Conservation (phyloP, 2,329 filamentous ascomycete genomes). For the Colletotrichum scovillei region DNA sequence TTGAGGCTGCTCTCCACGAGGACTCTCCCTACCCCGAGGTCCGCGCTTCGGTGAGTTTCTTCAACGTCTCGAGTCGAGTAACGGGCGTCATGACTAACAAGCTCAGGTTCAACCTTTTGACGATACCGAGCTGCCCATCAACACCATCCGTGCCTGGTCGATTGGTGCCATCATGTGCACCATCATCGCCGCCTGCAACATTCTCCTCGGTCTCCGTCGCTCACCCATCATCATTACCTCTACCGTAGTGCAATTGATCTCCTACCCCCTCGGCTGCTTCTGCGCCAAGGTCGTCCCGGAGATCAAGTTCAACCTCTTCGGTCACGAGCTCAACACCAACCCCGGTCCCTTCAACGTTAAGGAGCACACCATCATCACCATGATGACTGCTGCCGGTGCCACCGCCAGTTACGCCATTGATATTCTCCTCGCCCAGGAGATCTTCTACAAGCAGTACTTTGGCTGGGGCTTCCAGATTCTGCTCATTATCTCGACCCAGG, state of each 20-base stretch:
- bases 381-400: constrained; percentile 54
- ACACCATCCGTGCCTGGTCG: constrained; percentile 70
- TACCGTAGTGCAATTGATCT: constrained; percentile 65
- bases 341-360: constrained; percentile 58
- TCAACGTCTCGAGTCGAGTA: too few species aligned
- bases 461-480: constrained; percentile 66
- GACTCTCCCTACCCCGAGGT: constrained; percentile 68
- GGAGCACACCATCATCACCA: constrained; percentile 61
- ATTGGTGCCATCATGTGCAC: constrained; percentile 69
- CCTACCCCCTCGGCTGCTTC: constrained; percentile 57
- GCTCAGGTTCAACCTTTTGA: constrained; percentile 41
- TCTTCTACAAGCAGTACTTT: constrained; percentile 60
- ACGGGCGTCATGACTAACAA: constrained; percentile 26
- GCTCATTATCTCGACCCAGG: constrained; percentile 64
- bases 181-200: constrained; percentile 66
- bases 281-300: constrained; percentile 49
- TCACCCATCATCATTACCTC: constrained; percentile 63
- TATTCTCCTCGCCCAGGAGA: constrained; percentile 54
- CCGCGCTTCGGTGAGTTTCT: constrained; percentile 44
- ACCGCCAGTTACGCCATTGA: constrained; percentile 50
- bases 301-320: constrained; percentile 45
- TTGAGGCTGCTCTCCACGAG: constrained; percentile 61
- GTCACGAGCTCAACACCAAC: constrained; percentile 48
- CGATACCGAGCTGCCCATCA: constrained; percentile 63
- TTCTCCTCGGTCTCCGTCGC: constrained; percentile 61